Evolutionary conservation across 371 early-diverging fungal genomes (phyloP).

Genomic region (Blyttiomyces sp.): DNA sequence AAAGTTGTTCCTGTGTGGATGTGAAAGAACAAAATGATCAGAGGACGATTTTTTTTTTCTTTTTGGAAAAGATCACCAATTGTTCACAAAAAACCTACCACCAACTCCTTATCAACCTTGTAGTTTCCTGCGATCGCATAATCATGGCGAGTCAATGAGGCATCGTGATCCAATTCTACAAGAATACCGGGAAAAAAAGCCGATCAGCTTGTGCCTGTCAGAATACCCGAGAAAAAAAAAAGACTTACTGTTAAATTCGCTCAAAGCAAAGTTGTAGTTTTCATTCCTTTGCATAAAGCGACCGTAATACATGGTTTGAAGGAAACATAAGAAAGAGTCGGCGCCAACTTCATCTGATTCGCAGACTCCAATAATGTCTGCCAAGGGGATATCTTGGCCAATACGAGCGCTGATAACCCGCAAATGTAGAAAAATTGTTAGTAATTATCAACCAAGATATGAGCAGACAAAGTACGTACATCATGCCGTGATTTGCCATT

Average conservation of each 20-base stretch:
- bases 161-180: slow-evolving; percentile 18
- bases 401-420: not conserved
- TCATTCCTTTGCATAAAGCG: not conserved
- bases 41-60: not conserved
- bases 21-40: not conserved
- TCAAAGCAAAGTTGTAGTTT: slow-evolving; percentile 5
- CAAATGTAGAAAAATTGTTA: not conserved
- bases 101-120: slow-evolving; percentile 10
- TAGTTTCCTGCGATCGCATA: not conserved
- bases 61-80: too few relatives aligned
- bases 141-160: slow-evolving; percentile 18
- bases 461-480: not conserved
- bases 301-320: slow-evolving; percentile 4
- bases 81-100: slow-evolving; percentile 8
- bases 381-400: slow-evolving; percentile 7
- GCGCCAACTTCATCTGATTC: slow-evolving; percentile 4
- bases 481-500: slow-evolving; percentile 11
- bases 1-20: slow-evolving; percentile 5
- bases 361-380: slow-evolving; percentile 2
- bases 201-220: not conserved
- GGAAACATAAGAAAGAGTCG: slow-evolving; percentile 9
- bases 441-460: not conserved
- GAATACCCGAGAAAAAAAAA: not conserved
- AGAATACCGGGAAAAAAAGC: not conserved
- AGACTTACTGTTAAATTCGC: slow-evolving; percentile 2